These are phyloP conservation scores for Heritiera littoralis DNA, from an alignment of 345 rosid species.

Conservation along the genomic window DNA sequence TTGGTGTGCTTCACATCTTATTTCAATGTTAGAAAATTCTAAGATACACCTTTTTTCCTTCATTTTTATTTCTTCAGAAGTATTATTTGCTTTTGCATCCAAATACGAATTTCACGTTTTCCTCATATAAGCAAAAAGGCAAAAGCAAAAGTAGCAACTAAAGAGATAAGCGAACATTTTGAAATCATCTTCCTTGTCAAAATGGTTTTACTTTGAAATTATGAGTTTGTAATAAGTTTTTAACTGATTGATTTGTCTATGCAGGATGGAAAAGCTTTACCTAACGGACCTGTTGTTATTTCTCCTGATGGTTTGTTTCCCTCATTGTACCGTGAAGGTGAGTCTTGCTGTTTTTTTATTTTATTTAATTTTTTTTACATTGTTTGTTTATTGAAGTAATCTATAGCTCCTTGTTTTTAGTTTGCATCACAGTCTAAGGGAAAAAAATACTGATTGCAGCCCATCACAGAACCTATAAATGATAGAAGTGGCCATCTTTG, in stretches of 20 bases:
- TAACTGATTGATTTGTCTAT: constrained; percentile 24
- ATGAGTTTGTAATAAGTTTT: neutral
- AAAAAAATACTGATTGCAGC: neutral
- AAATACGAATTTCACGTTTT: neutral
- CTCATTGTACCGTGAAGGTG: constrained; percentile 88
- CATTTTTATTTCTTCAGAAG: neutral
- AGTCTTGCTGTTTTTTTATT: neutral
- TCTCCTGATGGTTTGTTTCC: constrained; percentile 96
- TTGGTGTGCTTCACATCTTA: neutral
- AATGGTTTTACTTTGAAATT: constrained; percentile 2
- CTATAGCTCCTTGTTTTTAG: neutral
- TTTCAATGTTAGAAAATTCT: neutral
- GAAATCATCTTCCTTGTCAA: neutral
- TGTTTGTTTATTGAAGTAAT: neutral
- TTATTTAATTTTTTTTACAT: no score
- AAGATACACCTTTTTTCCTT: neutral
- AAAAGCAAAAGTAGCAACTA: neutral
- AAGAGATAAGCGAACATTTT: neutral
- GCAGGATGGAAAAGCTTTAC: constrained; percentile 87
- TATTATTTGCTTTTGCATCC: neutral
- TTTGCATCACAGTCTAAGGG: neutral
- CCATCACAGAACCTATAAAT: neutral
- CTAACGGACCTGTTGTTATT: constrained; percentile 87
- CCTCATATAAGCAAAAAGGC: neutral
- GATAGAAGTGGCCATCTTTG: neutral